Percentiles rank a stretch among this genome's conserved stretches.
Evolutionary conservation across 768 basidiomycete genomes (phyloP).

Genomic region (Tephrocybe sp.): DNA sequence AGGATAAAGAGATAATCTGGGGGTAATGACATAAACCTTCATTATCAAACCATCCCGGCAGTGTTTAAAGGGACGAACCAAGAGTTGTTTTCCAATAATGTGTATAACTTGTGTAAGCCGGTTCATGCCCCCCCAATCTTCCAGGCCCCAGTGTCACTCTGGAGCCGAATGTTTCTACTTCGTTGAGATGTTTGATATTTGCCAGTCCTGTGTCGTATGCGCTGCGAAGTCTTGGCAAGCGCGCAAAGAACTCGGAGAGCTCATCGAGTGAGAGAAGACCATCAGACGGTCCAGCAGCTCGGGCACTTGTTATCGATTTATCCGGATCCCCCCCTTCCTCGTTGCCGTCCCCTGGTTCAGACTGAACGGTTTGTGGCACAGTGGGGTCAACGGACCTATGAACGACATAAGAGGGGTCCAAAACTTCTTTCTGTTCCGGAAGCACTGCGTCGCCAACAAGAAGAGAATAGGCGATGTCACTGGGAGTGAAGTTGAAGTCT

Average conservation of each 20-base stretch:
- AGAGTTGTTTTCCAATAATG: slow-evolving; percentile 82
- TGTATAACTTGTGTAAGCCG: slow-evolving; percentile 87
- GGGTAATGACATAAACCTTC: background rate
- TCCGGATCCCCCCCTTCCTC: slow-evolving; percentile 63
- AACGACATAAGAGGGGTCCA: slow-evolving; percentile 67
- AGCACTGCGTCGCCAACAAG: slow-evolving; percentile 61
- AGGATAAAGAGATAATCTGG: slow-evolving; percentile 89
- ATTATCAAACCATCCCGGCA: background rate
- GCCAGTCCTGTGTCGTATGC: slow-evolving; percentile 61
- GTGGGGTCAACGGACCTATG: slow-evolving; percentile 67
- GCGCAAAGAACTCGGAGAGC: slow-evolving; percentile 47
- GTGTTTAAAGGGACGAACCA: slow-evolving; percentile 41
- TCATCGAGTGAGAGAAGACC: slow-evolving; percentile 65
- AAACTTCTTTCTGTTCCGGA: slow-evolving; percentile 45
- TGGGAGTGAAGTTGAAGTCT: slow-evolving; percentile 92
- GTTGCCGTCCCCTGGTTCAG: slow-evolving; percentile 40
- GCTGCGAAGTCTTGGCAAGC: slow-evolving; percentile 47
- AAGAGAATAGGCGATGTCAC: slow-evolving; percentile 80
- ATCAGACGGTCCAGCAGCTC: slow-evolving; percentile 55
- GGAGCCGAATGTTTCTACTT: slow-evolving; percentile 45
- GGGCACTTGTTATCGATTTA: slow-evolving; percentile 69
- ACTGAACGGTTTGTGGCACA: slow-evolving; percentile 29
- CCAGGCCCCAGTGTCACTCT: slow-evolving; percentile 37
- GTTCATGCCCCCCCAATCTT: slow-evolving; percentile 63
- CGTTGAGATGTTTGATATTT: slow-evolving; percentile 1